phyloP scores from a whole-genome alignment of 176 grass and related monocot genomes.

The Avena sativa region DNA sequence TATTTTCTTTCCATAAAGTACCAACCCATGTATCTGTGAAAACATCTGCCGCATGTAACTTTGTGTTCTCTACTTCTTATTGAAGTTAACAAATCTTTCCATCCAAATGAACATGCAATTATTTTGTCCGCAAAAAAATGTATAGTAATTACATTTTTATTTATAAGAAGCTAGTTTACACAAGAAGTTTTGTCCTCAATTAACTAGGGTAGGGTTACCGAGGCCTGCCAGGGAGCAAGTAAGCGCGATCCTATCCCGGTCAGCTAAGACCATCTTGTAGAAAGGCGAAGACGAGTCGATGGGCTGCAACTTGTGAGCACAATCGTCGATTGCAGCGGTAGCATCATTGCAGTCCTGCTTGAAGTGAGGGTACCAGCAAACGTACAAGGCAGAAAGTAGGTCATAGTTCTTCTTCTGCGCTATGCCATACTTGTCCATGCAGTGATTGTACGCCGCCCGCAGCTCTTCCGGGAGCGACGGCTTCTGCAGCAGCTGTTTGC shows the following conservation, averaged over 20 bases:
- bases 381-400: neutral
- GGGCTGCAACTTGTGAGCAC: neutral
- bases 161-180: neutral
- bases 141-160: too few relatives aligned
- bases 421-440: neutral
- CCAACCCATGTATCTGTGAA: too few relatives aligned
- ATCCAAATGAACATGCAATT: too few relatives aligned
- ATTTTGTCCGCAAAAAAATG: too few relatives aligned
- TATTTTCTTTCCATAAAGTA: too few relatives aligned
- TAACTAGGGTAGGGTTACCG: neutral
- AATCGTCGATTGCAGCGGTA: neutral
- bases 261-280: neutral
- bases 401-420: neutral
- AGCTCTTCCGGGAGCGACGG: conserved; percentile 3
- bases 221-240: neutral
- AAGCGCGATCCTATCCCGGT: neutral
- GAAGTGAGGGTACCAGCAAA: neutral
- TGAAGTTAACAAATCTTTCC: too few relatives aligned
- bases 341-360: neutral
- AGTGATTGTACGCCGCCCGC: neutral
- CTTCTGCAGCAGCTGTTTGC: neutral
- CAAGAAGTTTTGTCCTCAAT: neutral
- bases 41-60: too few relatives aligned
- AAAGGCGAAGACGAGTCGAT: neutral
- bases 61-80: too few relatives aligned